Conservation (phyloP, 2,329 filamentous ascomycete genomes). For the Colletotrichum scovillei region DNA sequence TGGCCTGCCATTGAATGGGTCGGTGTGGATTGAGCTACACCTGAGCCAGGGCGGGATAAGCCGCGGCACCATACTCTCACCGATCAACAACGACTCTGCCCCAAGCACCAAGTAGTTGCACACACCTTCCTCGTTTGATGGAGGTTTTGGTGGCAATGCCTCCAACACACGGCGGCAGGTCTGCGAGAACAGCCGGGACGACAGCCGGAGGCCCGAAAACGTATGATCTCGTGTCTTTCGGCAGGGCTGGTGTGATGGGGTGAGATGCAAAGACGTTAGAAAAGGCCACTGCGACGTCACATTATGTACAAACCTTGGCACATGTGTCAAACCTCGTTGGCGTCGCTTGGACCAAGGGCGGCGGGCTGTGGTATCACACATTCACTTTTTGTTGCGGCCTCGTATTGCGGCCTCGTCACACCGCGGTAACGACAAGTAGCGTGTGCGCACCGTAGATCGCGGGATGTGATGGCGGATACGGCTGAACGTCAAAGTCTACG, state of each 20-base stretch:
- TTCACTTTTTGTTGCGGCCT: not conserved
- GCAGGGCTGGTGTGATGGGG: not conserved
- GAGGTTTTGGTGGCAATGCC: not conserved
- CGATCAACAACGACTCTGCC: not conserved
- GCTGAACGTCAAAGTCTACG: slow-evolving; percentile 12
- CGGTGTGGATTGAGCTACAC: not conserved
- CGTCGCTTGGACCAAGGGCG: not conserved
- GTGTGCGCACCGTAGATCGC: slow-evolving; percentile 18
- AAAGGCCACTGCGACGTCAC: not conserved
- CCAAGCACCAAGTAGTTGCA: not conserved
- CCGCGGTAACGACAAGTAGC: slow-evolving; percentile 9
- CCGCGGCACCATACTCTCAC: not conserved
- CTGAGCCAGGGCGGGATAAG: slow-evolving; percentile 1
- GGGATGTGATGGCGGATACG: slow-evolving; percentile 18
- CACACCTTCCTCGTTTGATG: not conserved
- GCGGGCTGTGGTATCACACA: not conserved
- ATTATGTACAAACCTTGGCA: not conserved
- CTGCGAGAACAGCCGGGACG: not conserved
- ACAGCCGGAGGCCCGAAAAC: not conserved
- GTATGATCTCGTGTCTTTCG: not conserved
- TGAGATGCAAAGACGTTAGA: not conserved
- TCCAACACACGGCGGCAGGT: not conserved
- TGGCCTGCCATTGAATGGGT: not conserved
- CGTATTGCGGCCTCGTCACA: not conserved
- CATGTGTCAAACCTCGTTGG: slow-evolving; percentile 14